Percentiles rank a stretch among this genome's conserved stretches.
Conservation (phyloP, 352 stramenopile species). For the Globisporangium canariense region DNA sequence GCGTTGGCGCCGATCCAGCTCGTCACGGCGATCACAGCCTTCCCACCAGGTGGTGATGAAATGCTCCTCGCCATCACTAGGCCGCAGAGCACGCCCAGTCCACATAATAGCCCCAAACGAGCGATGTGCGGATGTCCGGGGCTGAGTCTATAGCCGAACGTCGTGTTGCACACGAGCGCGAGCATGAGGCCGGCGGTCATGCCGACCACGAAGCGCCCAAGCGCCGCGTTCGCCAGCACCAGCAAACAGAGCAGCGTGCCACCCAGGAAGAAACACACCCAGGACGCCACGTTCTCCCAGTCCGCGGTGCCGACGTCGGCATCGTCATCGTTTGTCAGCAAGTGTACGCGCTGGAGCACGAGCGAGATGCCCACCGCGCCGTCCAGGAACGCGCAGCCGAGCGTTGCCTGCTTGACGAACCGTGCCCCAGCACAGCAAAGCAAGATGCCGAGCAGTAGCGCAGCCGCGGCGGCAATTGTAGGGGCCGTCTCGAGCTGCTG, state of each 20-base stretch:
- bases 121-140: constrained; percentile 12
- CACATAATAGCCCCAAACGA: neutral
- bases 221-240: constrained; percentile 19
- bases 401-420: constrained; percentile 13
- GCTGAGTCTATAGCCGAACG: constrained; percentile 26
- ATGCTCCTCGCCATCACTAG: constrained; percentile 3
- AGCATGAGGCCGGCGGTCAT: constrained; percentile 30
- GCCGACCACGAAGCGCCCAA: constrained; percentile 28
- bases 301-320: neutral
- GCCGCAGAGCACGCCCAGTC: constrained; percentile 3
- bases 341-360: constrained; percentile 12
- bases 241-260: constrained; percentile 26
- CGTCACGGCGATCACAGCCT: constrained; percentile 23
- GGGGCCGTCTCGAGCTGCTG: constrained; percentile 22
- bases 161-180: constrained; percentile 29
- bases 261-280: constrained; percentile 37
- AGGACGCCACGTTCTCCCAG: constrained; percentile 31
- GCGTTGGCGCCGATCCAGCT: constrained; percentile 29
- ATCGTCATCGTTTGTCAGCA: constrained; percentile 2
- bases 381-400: constrained; percentile 25
- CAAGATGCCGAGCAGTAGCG: constrained; percentile 16
- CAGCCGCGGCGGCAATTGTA: constrained; percentile 13
- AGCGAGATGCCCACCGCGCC: constrained; percentile 20
- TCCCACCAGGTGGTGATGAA: neutral
- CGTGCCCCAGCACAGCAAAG: constrained; percentile 20